Evolutionary conservation across 257 asterid species (phyloP).

Genomic region (Penstemon newberryi): DNA sequence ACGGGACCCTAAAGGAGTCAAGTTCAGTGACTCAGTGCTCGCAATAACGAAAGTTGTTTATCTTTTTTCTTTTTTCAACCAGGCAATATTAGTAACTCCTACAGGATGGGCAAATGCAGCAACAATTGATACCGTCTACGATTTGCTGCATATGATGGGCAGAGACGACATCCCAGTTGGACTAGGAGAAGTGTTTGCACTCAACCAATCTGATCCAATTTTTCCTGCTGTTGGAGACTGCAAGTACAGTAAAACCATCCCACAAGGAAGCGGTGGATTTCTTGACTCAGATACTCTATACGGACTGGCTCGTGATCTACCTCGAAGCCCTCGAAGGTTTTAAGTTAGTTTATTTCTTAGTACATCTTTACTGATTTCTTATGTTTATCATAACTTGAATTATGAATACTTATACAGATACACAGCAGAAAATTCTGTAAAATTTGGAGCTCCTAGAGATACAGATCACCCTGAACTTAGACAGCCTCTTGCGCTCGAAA

Average conservation of each 20-base stretch:
- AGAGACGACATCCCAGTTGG: conserved; percentile 89
- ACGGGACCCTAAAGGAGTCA: too few species aligned
- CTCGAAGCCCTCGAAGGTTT: conserved; percentile 84
- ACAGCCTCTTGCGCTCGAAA: conserved; percentile 72
- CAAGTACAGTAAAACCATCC: conserved; percentile 69
- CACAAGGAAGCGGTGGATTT: conserved; percentile 81
- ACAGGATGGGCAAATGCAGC: conserved; percentile 95
- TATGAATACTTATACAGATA: conserved; percentile 40
- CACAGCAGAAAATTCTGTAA: conserved; percentile 68
- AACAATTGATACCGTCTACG: conserved; percentile 75
- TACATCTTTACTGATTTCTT: neutral
- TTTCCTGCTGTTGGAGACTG: conserved; percentile 69
- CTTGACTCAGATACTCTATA: conserved; percentile 83
- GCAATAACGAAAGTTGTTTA: too few species aligned
- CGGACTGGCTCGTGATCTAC: conserved; percentile 72
- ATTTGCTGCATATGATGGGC: conserved; percentile 90
- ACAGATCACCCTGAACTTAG: conserved; percentile 77
- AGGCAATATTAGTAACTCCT: conserved; percentile 79
- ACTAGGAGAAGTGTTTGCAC: conserved; percentile 66
- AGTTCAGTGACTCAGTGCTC: too few species aligned
- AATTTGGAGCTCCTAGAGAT: conserved; percentile 75
- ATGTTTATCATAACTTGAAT: neutral
- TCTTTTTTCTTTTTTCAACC: conserved; percentile 5
- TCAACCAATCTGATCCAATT: conserved; percentile 52
- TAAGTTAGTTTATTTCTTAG: conserved; percentile 2